Conservation (phyloP, 1,284 basidiomycete genomes). For the Fomitopsis betulina region DNA sequence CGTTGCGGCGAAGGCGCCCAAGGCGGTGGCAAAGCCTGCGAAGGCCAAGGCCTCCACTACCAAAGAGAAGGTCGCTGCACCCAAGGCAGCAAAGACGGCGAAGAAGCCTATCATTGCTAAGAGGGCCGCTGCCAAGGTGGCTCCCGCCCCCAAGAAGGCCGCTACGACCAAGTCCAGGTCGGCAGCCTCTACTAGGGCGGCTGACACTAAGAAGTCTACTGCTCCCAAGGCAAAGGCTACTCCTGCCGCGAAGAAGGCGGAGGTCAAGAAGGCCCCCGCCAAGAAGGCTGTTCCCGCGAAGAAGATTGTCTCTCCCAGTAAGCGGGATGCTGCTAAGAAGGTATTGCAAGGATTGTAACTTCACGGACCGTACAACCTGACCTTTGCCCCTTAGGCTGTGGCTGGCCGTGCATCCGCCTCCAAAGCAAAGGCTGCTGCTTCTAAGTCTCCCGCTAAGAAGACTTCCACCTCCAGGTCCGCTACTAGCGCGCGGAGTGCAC, state of each 20-base stretch:
- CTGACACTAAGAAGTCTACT: conserved; percentile 16
- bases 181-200: conserved; percentile 21
- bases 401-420: conserved; percentile 39
- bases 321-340: conserved; percentile 53
- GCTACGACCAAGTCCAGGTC: conserved; percentile 17
- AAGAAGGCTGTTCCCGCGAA: conserved; percentile 45
- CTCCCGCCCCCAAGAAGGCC: conserved; percentile 15
- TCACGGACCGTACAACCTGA: background rate
- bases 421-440: conserved; percentile 21
- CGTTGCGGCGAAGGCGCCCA: conserved; percentile 14
- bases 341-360: conserved; percentile 23
- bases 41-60: conserved; percentile 20
- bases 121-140: conserved; percentile 23
- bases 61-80: conserved; percentile 17
- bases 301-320: conserved; percentile 43
- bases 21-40: conserved; percentile 10
- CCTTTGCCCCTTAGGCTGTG: conserved; percentile 32
- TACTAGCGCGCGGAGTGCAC: conserved; percentile 14
- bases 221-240: conserved; percentile 19
- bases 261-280: conserved; percentile 30
- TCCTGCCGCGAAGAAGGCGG: conserved; percentile 21
- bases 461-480: conserved; percentile 8
- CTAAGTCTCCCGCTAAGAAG: conserved; percentile 11
- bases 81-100: conserved; percentile 18
- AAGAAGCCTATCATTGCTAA: conserved; percentile 22